phyloP scores from a whole-genome alignment of 1,284 basidiomycete species.

The Prillingera fragicola region DNA sequence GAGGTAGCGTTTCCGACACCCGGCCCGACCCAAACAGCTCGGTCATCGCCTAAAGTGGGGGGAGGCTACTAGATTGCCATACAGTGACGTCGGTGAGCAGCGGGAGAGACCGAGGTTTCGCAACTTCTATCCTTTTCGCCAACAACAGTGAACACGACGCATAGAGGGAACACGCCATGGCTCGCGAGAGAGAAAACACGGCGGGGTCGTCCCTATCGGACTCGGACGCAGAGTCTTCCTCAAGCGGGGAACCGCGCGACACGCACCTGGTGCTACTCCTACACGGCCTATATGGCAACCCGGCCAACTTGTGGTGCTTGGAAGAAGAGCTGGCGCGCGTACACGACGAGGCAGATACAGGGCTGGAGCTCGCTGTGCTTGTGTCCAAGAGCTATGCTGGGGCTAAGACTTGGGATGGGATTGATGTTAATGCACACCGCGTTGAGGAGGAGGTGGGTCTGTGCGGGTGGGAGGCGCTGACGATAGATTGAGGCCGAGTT shows the following conservation, averaged over 20 bases:
- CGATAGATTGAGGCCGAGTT: slow-evolving; percentile 37
- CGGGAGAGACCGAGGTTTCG: too few relatives aligned
- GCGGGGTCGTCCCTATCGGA: too few relatives aligned
- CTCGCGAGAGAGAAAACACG: too few relatives aligned
- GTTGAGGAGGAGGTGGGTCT: slow-evolving; percentile 35
- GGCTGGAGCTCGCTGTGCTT: slow-evolving; percentile 23
- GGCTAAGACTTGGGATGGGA: slow-evolving; percentile 45
- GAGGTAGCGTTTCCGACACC: too few relatives aligned
- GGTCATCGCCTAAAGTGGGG: too few relatives aligned
- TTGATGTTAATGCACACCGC: slow-evolving; percentile 43
- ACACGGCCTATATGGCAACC: slow-evolving; percentile 45
- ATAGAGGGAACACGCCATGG: too few relatives aligned
- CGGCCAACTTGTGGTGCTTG: slow-evolving; percentile 31
- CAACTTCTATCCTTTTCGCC: too few relatives aligned
- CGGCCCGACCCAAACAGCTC: too few relatives aligned
- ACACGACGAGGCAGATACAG: not conserved
- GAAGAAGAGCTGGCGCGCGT: slow-evolving; percentile 28
- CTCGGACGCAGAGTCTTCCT: not conserved
- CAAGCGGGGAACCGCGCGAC: not conserved
- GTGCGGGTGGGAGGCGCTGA: too few relatives aligned
- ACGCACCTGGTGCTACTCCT: slow-evolving; percentile 45
- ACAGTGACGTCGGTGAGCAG: too few relatives aligned
- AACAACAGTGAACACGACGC: too few relatives aligned
- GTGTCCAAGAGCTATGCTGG: slow-evolving; percentile 28
- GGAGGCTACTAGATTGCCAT: too few relatives aligned